Evolutionary conservation across 306 rosid species (phyloP).

Genomic region (Vachellia pachyceras): DNA sequence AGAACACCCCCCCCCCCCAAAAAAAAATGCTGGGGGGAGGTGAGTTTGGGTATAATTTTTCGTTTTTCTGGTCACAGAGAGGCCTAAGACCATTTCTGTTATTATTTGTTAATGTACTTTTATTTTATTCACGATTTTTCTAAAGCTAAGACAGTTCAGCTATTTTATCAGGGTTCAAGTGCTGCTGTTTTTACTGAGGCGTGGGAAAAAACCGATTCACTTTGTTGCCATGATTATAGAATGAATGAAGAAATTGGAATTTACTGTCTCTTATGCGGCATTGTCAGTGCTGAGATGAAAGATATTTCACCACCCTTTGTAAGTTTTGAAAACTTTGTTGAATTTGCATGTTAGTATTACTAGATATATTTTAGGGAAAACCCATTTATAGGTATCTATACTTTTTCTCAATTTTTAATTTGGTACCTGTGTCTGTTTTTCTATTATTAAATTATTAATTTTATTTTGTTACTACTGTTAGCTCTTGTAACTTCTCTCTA

Average conservation of each 20-base stretch:
- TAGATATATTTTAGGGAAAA: neutral
- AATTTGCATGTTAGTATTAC: neutral
- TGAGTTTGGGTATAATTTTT: neutral
- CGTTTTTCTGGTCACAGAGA: neutral
- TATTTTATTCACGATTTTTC: neutral
- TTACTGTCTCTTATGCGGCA: constrained; percentile 61
- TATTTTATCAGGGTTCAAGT: constrained; percentile 55
- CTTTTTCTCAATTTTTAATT: too few relatives aligned
- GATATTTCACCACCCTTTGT: constrained; percentile 64
- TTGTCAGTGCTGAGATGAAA: constrained; percentile 56
- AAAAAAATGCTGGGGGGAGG: neutral
- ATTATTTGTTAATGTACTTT: neutral
- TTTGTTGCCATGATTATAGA: constrained; percentile 59
- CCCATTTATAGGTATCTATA: too few relatives aligned
- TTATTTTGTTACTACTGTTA: too few relatives aligned
- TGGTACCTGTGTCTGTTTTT: too few relatives aligned
- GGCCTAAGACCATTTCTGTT: neutral
- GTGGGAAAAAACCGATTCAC: neutral
- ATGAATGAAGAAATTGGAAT: constrained; percentile 71
- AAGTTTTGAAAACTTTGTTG: constrained; percentile 48
- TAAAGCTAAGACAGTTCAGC: constrained; percentile 33
- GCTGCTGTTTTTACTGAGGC: constrained; percentile 31
- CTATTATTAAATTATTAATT: too few relatives aligned
- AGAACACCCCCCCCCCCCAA: neutral
- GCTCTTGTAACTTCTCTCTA: too few relatives aligned